A percentile compares a stretch with the other conserved stretches of the same genome.
These are phyloP conservation scores for Pleurotus eryngii DNA, from an alignment of 768 basidiomycete species.

Conservation along the genomic window DNA sequence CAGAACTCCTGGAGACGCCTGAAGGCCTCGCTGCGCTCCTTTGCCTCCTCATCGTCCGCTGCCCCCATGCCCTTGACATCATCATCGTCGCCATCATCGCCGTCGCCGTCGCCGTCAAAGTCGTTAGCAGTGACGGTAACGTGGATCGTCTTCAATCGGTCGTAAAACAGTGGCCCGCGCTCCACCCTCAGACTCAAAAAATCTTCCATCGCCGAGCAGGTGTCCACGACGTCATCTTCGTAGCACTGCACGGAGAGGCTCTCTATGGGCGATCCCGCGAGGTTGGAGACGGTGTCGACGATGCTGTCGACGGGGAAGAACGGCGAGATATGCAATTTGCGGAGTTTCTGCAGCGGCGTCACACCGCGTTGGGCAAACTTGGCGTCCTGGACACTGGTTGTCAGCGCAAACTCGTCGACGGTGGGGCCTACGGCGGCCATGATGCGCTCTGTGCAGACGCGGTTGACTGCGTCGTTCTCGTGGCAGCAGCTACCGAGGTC, in stretches of 20 bases:
- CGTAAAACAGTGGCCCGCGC: conserved; percentile 46
- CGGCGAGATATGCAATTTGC: conserved; percentile 56
- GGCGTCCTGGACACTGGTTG: conserved; percentile 40
- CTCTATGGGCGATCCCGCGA: conserved; percentile 60
- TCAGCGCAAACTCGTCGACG: conserved; percentile 53
- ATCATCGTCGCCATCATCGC: neutral
- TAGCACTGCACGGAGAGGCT: conserved; percentile 55
- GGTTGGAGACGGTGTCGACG: conserved; percentile 54
- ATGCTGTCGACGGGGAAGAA: conserved; percentile 61
- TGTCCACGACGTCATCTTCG: conserved; percentile 61
- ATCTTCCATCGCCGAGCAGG: conserved; percentile 52
- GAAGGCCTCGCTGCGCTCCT: conserved; percentile 37
- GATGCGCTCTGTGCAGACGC: conserved; percentile 55
- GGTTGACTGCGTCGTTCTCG: conserved; percentile 51
- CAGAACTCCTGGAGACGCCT: conserved; percentile 47
- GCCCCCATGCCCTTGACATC: conserved; percentile 6
- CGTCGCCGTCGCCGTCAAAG: neutral
- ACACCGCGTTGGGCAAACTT: conserved; percentile 38
- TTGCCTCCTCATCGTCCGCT: conserved; percentile 32
- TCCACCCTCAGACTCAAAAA: conserved; percentile 53
- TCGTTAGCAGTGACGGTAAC: conserved; percentile 41
- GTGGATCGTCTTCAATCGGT: conserved; percentile 46
- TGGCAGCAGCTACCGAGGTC: conserved; percentile 57
- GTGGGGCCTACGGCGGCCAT: conserved; percentile 55
- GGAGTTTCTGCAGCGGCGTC: conserved; percentile 48